Base-by-base conservation (phyloP, 495 filamentous ascomycete genomes). In the Terfezia claveryi region DNA sequence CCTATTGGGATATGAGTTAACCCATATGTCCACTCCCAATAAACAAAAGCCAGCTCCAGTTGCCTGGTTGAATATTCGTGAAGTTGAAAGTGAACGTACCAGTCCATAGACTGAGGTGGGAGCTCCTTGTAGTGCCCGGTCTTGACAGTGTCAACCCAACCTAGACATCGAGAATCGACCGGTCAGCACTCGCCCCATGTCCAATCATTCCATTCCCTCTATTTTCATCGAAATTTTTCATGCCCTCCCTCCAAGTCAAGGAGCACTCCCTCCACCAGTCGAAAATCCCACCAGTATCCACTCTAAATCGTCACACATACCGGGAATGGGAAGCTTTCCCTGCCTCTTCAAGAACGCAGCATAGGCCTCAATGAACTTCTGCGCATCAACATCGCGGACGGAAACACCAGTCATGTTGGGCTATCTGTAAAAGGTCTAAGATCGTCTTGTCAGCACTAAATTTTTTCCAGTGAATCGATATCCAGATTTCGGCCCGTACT, bases 71-170 rank as follows among this genome's bases (percentile, higher is more conserved):
- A 50, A 14, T 36, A 23, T 2, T 20, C 44, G 44, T 49, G 20
- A 5, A 6, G 14, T 49, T 20, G 44, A 49, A 20, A 20, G 14
- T 49, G 14, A 79, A 14, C 44, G 14, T 49, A 49, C 88, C 88
- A 94, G 77, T 95, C 88, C 66, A 85, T 82, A 68, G 83, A 83
- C 80, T 94, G 89, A 66, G 89, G 89, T 64, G 89, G 89, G 61
- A 96, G 84, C 76, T 96, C 89, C 73, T 94, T 94, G 70, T 82
- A 81, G 69, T 80, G 76, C 57, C 85, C 88, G 63, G 89, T 94
- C 81, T 96, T 96, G 76, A 96, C 89, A 68, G 89, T 94, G 68
- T 96, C 89, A 71, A 93, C 87, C 89, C 89, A 96, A 73, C 84
- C 85, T 88, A 64, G 60, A 66, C 2, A 10, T 20, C 20, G 20